Evolutionary conservation across 345 rosid genomes (phyloP), one percentile per base, ranked within the genome.

Genomic region (Hibiscus syriacus): DNA sequence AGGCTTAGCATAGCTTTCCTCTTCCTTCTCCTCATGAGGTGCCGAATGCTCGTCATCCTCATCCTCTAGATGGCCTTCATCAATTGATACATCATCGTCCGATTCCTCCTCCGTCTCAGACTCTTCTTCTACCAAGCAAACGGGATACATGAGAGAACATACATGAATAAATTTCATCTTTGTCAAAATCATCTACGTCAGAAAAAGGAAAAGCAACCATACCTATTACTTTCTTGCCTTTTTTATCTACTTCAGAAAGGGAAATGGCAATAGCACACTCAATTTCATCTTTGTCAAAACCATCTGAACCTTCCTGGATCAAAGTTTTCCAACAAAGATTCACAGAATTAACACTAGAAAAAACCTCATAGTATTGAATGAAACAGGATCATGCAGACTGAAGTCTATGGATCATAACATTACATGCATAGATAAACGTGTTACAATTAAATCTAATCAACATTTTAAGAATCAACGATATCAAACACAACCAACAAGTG

Each of bases 171-270:
- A 2, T 3, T 55, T 20, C 10, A 34, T 34, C 10, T 34, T 34
- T 34, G 38, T 34, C 9, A 34, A 34, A 34, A 34, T 2, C 9
- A 34, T 34, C 38, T 34, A 34, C 9, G 6, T 34, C 38, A 34
- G 38, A 34, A 6, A 34, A 9, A 9, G 38, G 7, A 34, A 6
- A 9, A 27, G 70, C 63, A 48, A 72, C 34, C 83, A 80, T 84
- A 95, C 99, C 97, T 26, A 90, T 79, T 16, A 84, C 79, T 65
- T 82, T 80, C 81, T 90, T 92, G 67, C 97, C 96, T 78, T 95
- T 87, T 22, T 54, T 76, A 77, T 90, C 86, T 71, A 53, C 86
- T 77, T 84, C 97, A 5, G 92, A 77, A 54, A 90, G 93, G 66
- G 99, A 92, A 12, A 92, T 68, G 66, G 90, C 98, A 76, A 95